A percentile compares a stretch with the other conserved stretches of the same genome.
Evolutionary conservation across 2,329 filamentous ascomycete genomes (phyloP).

Genomic region (Fusarium heterosporum): DNA sequence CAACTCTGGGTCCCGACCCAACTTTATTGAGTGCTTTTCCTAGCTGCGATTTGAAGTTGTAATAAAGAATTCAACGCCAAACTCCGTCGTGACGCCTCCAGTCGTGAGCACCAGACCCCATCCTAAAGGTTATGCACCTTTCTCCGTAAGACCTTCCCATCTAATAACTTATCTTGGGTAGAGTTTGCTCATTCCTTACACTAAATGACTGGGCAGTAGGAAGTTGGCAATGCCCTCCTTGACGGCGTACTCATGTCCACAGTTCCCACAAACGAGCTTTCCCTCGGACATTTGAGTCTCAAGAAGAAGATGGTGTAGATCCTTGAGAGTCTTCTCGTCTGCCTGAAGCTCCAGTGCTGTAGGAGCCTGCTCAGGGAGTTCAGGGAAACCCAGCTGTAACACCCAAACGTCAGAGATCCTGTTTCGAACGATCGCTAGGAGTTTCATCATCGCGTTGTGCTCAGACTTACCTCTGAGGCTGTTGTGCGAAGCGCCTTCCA

Average conservation of each 20-base stretch:
- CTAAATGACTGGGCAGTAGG: slow-evolving; percentile 90
- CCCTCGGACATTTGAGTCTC: slow-evolving; percentile 93
- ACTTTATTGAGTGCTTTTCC: slow-evolving; percentile 30
- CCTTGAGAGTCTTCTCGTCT: slow-evolving; percentile 77
- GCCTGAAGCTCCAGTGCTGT: slow-evolving; percentile 70
- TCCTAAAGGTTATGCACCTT: slow-evolving; percentile 5
- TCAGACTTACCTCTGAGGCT: slow-evolving; percentile 75
- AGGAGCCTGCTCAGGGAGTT: slow-evolving; percentile 74
- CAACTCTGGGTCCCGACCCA: slow-evolving; percentile 14
- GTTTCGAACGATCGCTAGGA: slow-evolving; percentile 1
- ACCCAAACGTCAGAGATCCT: slow-evolving; percentile 15
- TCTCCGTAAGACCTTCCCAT: not conserved
- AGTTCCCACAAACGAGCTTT: slow-evolving; percentile 89
- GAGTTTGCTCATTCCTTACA: slow-evolving; percentile 54
- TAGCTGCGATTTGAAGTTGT: slow-evolving; percentile 28
- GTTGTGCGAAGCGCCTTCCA: slow-evolving; percentile 85
- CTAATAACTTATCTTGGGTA: not conserved
- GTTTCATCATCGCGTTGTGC: slow-evolving; percentile 1
- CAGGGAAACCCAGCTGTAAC: slow-evolving; percentile 79
- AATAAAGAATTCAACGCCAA: slow-evolving; percentile 41
- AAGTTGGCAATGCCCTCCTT: slow-evolving; percentile 98
- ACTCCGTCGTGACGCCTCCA: slow-evolving; percentile 39
- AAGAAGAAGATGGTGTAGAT: slow-evolving; percentile 84
- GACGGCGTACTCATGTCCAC: slow-evolving; percentile 92
- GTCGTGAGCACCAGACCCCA: slow-evolving; percentile 7